A percentile compares a stretch with the other conserved stretches of the same genome.
Conservation (phyloP, 441 rosid species). For the Syzygium syzygioides region DNA sequence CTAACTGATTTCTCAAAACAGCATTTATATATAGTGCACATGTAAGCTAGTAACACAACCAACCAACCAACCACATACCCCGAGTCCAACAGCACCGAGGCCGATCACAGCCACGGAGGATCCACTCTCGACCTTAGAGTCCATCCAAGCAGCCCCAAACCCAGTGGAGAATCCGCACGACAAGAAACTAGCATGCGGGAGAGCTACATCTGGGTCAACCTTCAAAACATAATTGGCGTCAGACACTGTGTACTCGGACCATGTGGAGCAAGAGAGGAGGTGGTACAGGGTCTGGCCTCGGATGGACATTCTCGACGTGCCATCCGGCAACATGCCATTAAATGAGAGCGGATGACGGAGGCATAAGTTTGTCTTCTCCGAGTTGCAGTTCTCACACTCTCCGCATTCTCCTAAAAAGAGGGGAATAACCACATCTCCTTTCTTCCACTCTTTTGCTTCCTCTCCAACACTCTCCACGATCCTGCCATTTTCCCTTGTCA, state of each 20-base stretch:
- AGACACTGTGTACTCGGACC: constrained; percentile 33
- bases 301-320: constrained; percentile 38
- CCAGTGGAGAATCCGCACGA: constrained; percentile 57
- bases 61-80: constrained; percentile 22
- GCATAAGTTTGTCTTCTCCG: constrained; percentile 27
- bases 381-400: constrained; percentile 32
- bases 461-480: constrained; percentile 30
- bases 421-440: constrained; percentile 43
- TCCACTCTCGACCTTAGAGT: constrained; percentile 33
- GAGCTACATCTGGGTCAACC: constrained; percentile 5
- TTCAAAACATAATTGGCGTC: constrained; percentile 22
- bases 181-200: constrained; percentile 27
- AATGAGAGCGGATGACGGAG: constrained; percentile 9
- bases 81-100: constrained; percentile 63
- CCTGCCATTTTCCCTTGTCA: constrained; percentile 3
- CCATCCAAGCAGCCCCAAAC: constrained; percentile 59
- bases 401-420: constrained; percentile 23
- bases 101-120: constrained; percentile 58
- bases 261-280: constrained; percentile 29
- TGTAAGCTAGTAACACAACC: not conserved
- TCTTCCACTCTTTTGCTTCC: constrained; percentile 15
- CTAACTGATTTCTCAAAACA: not conserved
- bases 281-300: constrained; percentile 25
- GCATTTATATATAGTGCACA: not conserved
- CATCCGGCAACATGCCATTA: constrained; percentile 28